These are phyloP conservation scores for Nicotiana obtusifolia DNA, from an alignment of 257 asterid species.

Conservation along the genomic window DNA sequence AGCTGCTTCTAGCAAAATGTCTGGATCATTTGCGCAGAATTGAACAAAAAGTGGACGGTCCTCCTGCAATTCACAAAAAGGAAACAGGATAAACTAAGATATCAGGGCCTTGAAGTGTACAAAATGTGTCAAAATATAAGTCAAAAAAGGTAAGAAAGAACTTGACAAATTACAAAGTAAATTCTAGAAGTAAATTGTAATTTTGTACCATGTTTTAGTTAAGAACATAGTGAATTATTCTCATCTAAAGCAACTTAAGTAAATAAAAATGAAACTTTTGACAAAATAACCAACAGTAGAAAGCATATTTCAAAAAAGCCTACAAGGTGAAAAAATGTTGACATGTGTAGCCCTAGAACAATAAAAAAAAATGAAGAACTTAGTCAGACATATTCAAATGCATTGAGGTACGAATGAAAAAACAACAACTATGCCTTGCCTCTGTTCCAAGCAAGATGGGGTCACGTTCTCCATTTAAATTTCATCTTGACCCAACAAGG, in stretches of 20 bases:
- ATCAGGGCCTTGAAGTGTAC: background rate
- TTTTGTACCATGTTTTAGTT: background rate
- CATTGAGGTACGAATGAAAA: background rate
- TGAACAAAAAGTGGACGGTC: constrained; percentile 96
- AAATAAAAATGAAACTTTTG: background rate
- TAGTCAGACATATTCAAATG: background rate
- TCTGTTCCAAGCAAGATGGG: no score
- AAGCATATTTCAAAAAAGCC: background rate
- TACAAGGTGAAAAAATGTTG: background rate
- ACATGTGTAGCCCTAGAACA: background rate
- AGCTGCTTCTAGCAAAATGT: constrained; percentile 76
- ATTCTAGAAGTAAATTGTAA: background rate
- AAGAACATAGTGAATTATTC: background rate
- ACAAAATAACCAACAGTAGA: background rate
- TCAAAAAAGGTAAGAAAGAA: background rate
- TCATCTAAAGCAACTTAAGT: background rate
- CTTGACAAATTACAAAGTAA: background rate
- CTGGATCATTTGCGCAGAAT: constrained; percentile 96
- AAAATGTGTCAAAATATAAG: background rate
- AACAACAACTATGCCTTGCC: no score
- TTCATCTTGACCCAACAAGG: background rate
- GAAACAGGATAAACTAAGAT: background rate
- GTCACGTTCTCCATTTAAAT: no score
- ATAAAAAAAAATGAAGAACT: background rate
- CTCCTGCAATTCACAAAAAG: constrained; percentile 42